A percentile compares a stretch with the other conserved stretches of the same genome.
Evolutionary conservation across 139 green algal species (phyloP).

Genomic region (Asterochloris erici): DNA sequence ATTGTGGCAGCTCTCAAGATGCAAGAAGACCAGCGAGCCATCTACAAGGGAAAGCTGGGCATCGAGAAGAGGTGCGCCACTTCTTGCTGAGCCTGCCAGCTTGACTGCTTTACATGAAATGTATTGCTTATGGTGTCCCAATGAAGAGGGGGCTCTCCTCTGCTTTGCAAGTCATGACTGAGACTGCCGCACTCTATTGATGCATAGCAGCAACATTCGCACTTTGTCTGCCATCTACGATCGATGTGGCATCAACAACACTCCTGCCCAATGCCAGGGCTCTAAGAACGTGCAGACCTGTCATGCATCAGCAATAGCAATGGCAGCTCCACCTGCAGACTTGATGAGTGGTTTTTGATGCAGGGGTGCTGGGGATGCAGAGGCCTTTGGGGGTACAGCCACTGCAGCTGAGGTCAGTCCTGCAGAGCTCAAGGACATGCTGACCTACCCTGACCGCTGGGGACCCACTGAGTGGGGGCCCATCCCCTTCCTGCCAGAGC

Average conservation of each 20-base stretch:
- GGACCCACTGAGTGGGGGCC: slow-evolving; percentile 91
- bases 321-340: too few species aligned
- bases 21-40: slow-evolving; percentile 66
- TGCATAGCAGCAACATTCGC: too few species aligned
- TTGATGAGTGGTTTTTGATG: neutral
- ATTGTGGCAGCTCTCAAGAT: slow-evolving; percentile 55
- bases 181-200: too few species aligned
- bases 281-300: too few species aligned
- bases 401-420: slow-evolving; percentile 53
- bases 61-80: slow-evolving; percentile 22
- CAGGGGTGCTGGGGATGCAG: slow-evolving; percentile 21
- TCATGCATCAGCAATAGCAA: too few species aligned
- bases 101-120: too few species aligned
- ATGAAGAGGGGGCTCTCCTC: too few species aligned
- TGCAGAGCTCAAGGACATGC: slow-evolving; percentile 54
- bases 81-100: neutral
- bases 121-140: too few species aligned
- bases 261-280: too few species aligned
- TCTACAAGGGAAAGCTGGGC: slow-evolving; percentile 46
- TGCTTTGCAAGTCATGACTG: too few species aligned
- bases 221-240: neutral
- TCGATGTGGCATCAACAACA: neutral
- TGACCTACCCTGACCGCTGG: slow-evolving; percentile 73
- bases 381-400: slow-evolving; percentile 25
- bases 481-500: slow-evolving; percentile 81